Conservation (phyloP, 106 monocot species). For the Phalaenopsis equestris region DNA sequence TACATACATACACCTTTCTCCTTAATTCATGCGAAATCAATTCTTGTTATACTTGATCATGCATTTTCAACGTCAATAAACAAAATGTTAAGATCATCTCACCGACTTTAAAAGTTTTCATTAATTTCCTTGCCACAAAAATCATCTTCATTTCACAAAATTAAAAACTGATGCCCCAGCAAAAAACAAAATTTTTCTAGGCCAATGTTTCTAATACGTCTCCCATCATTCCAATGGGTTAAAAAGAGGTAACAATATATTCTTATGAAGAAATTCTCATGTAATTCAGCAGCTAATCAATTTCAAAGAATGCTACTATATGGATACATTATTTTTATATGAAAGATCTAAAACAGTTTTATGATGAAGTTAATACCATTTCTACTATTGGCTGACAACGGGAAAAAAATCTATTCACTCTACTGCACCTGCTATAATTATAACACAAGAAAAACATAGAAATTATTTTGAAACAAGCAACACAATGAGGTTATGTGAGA, state of each 20-base stretch:
- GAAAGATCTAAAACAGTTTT: background rate
- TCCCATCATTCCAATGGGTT: background rate
- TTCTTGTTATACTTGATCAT: background rate
- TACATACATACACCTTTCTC: background rate
- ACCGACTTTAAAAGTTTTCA: background rate
- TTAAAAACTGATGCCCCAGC: background rate
- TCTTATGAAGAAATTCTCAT: background rate
- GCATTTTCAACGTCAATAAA: background rate
- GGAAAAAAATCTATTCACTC: background rate
- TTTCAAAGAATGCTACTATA: background rate
- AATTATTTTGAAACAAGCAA: background rate
- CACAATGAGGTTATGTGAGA: background rate
- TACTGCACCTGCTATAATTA: background rate
- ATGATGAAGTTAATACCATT: background rate
- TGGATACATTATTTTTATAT: background rate
- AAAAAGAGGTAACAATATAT: background rate
- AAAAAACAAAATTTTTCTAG: background rate
- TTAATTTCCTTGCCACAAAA: conserved; percentile 1
- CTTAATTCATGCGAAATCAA: background rate
- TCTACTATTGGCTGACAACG: background rate
- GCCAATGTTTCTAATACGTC: background rate
- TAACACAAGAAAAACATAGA: background rate
- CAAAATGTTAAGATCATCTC: background rate
- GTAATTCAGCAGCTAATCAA: background rate
- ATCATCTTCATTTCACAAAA: background rate